Evolutionary conservation across 495 filamentous ascomycete species (phyloP).

Genomic region (Chaetomium fimeti): DNA sequence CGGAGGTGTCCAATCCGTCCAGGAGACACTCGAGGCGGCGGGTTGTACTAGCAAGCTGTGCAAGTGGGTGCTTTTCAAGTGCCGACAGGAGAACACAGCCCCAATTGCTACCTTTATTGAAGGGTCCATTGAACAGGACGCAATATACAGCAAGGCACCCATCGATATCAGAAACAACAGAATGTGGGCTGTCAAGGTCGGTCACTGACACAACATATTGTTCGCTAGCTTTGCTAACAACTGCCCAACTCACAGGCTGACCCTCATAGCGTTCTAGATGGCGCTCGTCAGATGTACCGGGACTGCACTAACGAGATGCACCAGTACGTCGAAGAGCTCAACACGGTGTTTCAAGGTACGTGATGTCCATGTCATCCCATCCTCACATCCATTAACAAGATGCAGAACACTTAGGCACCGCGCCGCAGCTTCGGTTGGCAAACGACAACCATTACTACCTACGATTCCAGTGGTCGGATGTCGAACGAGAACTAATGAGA

Average conservation of each 20-base stretch:
- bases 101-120: constrained; percentile 64
- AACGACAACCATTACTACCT: constrained; percentile 72
- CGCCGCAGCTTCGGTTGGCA: constrained; percentile 68
- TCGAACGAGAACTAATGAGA: constrained; percentile 64
- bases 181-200: constrained; percentile 85
- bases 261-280: constrained; percentile 81
- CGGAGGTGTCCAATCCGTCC: constrained; percentile 62
- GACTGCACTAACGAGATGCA: constrained; percentile 76
- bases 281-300: constrained; percentile 82
- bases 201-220: not conserved
- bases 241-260: constrained; percentile 57
- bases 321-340: constrained; percentile 64
- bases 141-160: constrained; percentile 71
- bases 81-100: constrained; percentile 57
- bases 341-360: constrained; percentile 43
- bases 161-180: constrained; percentile 89
- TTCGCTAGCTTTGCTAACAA: not conserved
- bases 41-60: constrained; percentile 59
- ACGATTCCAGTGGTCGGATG: constrained; percentile 60
- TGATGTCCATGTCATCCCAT: not conserved
- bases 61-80: constrained; percentile 64
- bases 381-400: constrained; percentile 45
- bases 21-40: constrained; percentile 64
- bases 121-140: constrained; percentile 75
- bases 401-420: constrained; percentile 20